These are phyloP conservation scores for Wickerhamiella bombiphila DNA, from an alignment of 805 yeast genomes.

Conservation along the genomic window DNA sequence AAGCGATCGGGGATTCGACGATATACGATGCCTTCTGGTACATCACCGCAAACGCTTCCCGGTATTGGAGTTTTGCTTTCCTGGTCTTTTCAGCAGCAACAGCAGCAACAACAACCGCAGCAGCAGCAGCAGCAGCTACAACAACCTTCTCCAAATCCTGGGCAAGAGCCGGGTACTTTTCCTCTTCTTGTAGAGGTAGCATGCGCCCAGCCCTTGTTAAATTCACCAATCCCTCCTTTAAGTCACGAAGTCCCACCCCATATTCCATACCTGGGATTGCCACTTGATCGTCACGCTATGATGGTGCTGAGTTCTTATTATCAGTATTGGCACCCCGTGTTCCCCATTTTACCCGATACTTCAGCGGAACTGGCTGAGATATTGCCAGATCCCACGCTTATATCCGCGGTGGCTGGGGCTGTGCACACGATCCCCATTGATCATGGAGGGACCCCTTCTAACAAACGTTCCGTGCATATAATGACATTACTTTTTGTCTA, in stretches of 20 bases:
- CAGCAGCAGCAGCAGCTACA: background rate
- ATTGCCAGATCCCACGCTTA: constrained; percentile 17
- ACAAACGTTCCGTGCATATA: constrained; percentile 19
- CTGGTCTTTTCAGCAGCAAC: constrained; percentile 6
- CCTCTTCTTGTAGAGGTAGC: constrained; percentile 13
- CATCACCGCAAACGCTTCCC: constrained; percentile 6
- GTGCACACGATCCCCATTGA: constrained; percentile 4
- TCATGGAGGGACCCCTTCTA: constrained; percentile 16
- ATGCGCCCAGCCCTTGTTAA: constrained; percentile 3
- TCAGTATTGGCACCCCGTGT: constrained; percentile 24
- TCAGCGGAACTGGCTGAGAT: constrained; percentile 21
- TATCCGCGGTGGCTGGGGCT: constrained; percentile 19
- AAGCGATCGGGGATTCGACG: background rate
- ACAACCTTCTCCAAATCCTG: background rate
- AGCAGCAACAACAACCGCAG: background rate
- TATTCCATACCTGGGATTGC: background rate
- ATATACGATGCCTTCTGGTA: background rate
- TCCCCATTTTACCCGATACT: constrained; percentile 27
- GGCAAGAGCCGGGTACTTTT: constrained; percentile 3
- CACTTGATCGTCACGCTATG: constrained; percentile 13
- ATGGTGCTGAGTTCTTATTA: constrained; percentile 25
- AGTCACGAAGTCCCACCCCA: background rate
- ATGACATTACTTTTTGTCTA: constrained; percentile 25
- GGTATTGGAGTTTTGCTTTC: constrained; percentile 10
- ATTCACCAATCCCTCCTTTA: background rate